phyloP scores from a whole-genome alignment of 768 basidiomycete species.

The Gymnopilus dilepis region DNA sequence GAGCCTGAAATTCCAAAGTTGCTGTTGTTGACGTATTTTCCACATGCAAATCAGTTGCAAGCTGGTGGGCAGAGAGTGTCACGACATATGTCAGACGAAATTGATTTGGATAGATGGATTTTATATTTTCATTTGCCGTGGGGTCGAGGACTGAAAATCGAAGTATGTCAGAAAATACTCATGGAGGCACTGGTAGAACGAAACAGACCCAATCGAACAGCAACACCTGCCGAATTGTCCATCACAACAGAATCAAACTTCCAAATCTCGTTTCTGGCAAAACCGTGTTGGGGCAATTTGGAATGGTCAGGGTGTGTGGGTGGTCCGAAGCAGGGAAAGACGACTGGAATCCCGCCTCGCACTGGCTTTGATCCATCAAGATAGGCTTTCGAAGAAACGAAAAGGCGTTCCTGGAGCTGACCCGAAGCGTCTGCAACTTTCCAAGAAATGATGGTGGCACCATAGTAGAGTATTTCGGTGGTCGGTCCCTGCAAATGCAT shows the following conservation, averaged over 20 bases:
- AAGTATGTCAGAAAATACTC: neutral
- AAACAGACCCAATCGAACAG: conserved; percentile 71
- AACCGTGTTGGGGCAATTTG: conserved; percentile 86
- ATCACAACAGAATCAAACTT: conserved; percentile 61
- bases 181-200: conserved; percentile 29
- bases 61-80: conserved; percentile 71
- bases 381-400: conserved; percentile 78
- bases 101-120: conserved; percentile 58
- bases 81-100: conserved; percentile 86
- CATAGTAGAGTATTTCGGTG: conserved; percentile 73
- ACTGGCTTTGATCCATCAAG: conserved; percentile 83
- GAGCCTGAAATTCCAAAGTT: conserved; percentile 84
- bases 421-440: conserved; percentile 51
- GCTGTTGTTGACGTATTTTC: conserved; percentile 64
- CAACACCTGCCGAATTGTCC: conserved; percentile 75
- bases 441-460: conserved; percentile 91
- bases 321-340: conserved; percentile 91
- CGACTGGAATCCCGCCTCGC: conserved; percentile 60
- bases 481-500: conserved; percentile 58
- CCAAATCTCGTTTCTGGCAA: conserved; percentile 85
- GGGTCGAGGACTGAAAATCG: conserved; percentile 63
- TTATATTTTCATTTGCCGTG: conserved; percentile 59
- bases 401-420: conserved; percentile 68
- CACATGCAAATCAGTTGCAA: conserved; percentile 84
- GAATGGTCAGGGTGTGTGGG: conserved; percentile 76